Evolutionary conservation across 2,329 filamentous ascomycete species (phyloP).

Genomic region (Venturia nashicola): DNA sequence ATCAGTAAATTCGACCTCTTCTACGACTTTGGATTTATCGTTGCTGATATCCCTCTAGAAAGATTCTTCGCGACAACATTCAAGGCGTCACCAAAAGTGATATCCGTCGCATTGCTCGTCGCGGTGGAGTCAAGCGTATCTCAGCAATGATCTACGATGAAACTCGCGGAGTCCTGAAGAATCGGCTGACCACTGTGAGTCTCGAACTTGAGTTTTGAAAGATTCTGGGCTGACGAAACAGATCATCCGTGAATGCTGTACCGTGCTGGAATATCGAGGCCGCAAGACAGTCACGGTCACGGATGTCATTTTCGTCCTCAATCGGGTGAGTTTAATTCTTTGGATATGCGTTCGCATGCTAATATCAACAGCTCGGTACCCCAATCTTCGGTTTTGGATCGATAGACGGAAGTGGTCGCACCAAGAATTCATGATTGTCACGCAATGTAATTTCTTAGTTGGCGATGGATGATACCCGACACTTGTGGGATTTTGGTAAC

Average conservation of each 20-base stretch:
- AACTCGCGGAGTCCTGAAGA: conserved; percentile 38
- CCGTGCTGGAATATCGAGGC: not conserved
- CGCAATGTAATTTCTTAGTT: not conserved
- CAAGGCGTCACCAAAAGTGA: conserved; percentile 22
- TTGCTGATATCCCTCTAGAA: conserved; percentile 14
- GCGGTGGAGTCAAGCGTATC: conserved; percentile 67
- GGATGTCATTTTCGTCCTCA: conserved; percentile 10
- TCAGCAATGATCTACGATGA: conserved; percentile 53
- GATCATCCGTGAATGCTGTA: not conserved
- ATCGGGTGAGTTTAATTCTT: not conserved
- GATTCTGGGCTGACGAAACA: not conserved
- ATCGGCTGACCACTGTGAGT: conserved; percentile 27
- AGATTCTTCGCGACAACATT: conserved; percentile 21
- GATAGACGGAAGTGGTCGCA: not conserved
- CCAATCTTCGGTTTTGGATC: conserved; percentile 6
- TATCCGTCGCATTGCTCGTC: conserved; percentile 53
- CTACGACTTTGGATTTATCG: no score
- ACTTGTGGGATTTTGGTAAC: not conserved
- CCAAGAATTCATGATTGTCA: not conserved
- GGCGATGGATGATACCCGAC: not conserved
- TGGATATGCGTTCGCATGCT: not conserved
- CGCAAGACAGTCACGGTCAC: conserved; percentile 7
- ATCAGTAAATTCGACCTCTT: not conserved
- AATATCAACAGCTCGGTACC: not conserved
- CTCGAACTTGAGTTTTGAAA: not conserved